Conservation (phyloP, 148 eudicot genomes). For the Beta vulgaris region DNA sequence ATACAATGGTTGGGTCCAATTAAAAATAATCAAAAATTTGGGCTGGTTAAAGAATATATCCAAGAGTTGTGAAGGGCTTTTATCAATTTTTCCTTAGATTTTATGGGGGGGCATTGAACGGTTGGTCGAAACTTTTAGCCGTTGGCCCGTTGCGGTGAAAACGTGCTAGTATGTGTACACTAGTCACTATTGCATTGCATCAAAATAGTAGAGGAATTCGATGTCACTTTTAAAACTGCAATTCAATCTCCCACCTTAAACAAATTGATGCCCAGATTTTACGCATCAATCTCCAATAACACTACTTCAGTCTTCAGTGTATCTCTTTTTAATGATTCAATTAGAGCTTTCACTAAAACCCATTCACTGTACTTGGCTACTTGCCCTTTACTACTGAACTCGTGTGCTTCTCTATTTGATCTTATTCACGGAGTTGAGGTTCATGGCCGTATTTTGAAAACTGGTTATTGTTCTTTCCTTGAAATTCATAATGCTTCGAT, state of each 20-base stretch:
- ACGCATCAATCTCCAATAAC: slow-evolving; percentile 18
- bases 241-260: slow-evolving; percentile 29
- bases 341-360: slow-evolving; percentile 32
- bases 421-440: slow-evolving; percentile 28
- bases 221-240: slow-evolving; percentile 22
- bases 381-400: slow-evolving; percentile 37
- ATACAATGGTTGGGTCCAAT: no score
- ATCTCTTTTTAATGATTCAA: slow-evolving; percentile 26
- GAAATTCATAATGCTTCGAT: slow-evolving; percentile 34
- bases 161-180: no score
- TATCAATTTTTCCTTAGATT: no score
- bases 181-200: background rate
- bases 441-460: slow-evolving; percentile 28
- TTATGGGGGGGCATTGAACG: no score
- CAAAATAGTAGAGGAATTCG: slow-evolving; percentile 19
- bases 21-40: no score
- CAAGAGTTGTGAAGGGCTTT: no score
- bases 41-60: no score
- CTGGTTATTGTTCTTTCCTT: slow-evolving; percentile 36
- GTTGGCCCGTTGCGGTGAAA: no score
- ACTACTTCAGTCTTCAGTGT: slow-evolving; percentile 17
- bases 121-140: no score
- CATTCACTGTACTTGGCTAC: slow-evolving; percentile 29
- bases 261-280: slow-evolving; percentile 36
- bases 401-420: slow-evolving; percentile 29